Percentiles rank a stretch among this genome's conserved stretches.
Evolutionary conservation across 306 rosid species (phyloP).

Genomic region (Acmispon strigosus): DNA sequence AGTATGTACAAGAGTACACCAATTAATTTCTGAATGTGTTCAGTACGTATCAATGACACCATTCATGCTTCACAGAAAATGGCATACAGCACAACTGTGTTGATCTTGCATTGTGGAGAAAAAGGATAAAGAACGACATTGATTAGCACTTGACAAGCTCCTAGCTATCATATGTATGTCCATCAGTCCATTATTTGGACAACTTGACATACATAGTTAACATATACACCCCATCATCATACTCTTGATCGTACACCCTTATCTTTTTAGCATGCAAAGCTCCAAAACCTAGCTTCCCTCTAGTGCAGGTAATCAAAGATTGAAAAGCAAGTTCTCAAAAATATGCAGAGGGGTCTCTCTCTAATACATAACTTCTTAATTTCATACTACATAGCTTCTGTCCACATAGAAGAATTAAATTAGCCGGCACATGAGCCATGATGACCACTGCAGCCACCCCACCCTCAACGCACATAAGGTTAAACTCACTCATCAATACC

Average conservation of each 20-base stretch:
- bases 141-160: neutral
- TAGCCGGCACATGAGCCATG: conserved; percentile 36
- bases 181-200: neutral
- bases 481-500: conserved; percentile 14
- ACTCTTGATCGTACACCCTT: neutral
- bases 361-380: neutral
- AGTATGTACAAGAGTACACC: no score
- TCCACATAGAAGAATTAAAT: conserved; percentile 17
- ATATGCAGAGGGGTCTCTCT: conserved; percentile 3
- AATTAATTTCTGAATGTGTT: neutral
- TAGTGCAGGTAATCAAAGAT: conserved; percentile 17
- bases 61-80: neutral
- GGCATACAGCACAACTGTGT: neutral
- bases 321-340: conserved; percentile 23
- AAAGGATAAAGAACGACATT: neutral
- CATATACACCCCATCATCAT: neutral
- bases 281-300: conserved; percentile 34
- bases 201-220: neutral
- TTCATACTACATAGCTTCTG: neutral
- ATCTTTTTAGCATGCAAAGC: conserved; percentile 4
- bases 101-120: neutral
- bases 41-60: neutral
- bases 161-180: neutral
- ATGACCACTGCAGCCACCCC: neutral
- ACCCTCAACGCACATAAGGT: neutral